These are phyloP conservation scores for Lyophyllum semitale DNA, from an alignment of 768 basidiomycete genomes.

Conservation along the genomic window DNA sequence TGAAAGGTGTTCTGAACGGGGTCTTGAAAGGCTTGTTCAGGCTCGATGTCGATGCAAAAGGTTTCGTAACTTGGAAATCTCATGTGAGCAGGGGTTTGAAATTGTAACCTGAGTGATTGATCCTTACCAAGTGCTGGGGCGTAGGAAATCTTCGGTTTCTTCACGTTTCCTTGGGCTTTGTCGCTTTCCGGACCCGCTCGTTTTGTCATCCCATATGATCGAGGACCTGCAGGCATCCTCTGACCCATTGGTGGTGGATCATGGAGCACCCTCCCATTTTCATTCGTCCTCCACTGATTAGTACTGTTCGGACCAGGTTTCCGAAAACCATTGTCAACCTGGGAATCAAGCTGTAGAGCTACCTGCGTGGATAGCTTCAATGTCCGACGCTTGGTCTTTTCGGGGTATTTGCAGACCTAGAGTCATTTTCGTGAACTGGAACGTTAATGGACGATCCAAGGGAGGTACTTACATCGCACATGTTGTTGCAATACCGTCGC, in stretches of 20 bases:
- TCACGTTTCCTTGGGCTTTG: conserved; percentile 12
- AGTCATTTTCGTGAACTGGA: background rate
- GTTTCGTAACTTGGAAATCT: conserved; percentile 44
- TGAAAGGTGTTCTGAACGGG: conserved; percentile 31
- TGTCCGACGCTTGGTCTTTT: conserved; percentile 55
- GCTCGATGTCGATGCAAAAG: conserved; percentile 38
- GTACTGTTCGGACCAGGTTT: background rate
- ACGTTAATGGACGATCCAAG: background rate
- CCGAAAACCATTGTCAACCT: conserved; percentile 13
- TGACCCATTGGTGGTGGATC: background rate
- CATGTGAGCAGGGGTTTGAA: background rate
- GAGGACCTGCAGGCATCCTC: background rate
- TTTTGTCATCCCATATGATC: conserved; percentile 12
- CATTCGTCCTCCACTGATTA: conserved; percentile 1
- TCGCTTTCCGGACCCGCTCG: conserved; percentile 9
- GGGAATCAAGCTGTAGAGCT: conserved; percentile 18
- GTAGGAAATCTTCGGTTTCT: conserved; percentile 35
- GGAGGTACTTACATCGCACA: conserved; percentile 73
- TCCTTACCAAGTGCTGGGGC: conserved; percentile 34
- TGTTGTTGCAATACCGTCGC: conserved; percentile 62
- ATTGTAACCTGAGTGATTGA: background rate
- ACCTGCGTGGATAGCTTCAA: conserved; percentile 47
- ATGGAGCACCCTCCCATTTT: background rate
- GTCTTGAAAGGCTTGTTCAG: conserved; percentile 54
- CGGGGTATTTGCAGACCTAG: conserved; percentile 80